Evolutionary conservation across 2,329 filamentous ascomycete genomes (phyloP).

Genomic region (Ploettnerulaceae sp.): DNA sequence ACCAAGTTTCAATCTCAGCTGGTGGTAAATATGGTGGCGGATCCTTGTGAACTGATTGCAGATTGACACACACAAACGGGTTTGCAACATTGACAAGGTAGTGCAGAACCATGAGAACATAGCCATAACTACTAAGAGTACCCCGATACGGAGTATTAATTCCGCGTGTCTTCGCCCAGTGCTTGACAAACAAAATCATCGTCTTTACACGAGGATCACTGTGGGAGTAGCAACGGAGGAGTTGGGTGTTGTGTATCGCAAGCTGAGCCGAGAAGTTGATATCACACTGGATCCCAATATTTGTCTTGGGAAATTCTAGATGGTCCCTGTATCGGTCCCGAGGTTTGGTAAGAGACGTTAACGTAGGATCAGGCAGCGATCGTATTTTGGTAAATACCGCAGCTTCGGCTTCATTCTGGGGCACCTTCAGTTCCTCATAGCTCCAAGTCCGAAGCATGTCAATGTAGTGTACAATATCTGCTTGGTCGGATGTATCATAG

Average conservation of each 20-base stretch:
- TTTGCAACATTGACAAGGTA: conserved; percentile 78
- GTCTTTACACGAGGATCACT: conserved; percentile 73
- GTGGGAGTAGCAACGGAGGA: conserved; percentile 77
- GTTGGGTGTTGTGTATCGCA: conserved; percentile 75
- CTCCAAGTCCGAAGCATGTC: conserved; percentile 40
- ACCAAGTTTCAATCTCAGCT: conserved; percentile 36
- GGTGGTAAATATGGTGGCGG: conserved; percentile 40
- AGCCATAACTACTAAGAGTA: conserved; percentile 84
- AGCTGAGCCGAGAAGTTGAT: conserved; percentile 88
- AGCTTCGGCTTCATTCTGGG: conserved; percentile 7
- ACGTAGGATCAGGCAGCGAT: conserved; percentile 35
- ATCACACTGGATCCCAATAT: conserved; percentile 81
- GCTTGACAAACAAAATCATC: conserved; percentile 81
- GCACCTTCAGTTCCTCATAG: conserved; percentile 32
- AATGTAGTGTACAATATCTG: conserved; percentile 46
- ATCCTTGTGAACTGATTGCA: conserved; percentile 56
- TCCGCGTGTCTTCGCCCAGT: conserved; percentile 80
- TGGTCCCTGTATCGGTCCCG: conserved; percentile 51
- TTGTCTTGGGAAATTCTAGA: conserved; percentile 72
- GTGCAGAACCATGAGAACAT: conserved; percentile 87
- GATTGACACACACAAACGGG: conserved; percentile 79
- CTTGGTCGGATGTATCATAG: conserved; percentile 39
- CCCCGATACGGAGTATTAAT: conserved; percentile 86
- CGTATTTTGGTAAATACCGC: conserved; percentile 28
- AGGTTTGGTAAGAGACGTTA: conserved; percentile 45